A percentile compares a stretch with the other conserved stretches of the same genome.
These are phyloP conservation scores for Fusarium falciforme DNA, from an alignment of 2,329 filamentous ascomycete genomes.

Conservation along the genomic window DNA sequence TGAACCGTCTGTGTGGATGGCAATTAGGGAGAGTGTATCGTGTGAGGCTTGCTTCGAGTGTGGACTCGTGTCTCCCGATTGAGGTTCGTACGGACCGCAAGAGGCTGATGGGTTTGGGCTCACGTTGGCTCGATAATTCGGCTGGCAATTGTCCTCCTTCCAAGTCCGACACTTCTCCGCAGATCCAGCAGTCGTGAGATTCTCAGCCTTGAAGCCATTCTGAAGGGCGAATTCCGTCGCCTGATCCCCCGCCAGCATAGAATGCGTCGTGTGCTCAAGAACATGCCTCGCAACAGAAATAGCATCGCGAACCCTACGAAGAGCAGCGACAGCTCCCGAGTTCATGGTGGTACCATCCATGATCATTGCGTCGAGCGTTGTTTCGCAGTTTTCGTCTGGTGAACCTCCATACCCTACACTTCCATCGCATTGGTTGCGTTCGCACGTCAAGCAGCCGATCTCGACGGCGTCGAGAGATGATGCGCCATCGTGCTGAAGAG, in stretches of 20 bases:
- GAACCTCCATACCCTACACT: slow-evolving; percentile 67
- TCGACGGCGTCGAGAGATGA: slow-evolving; percentile 64
- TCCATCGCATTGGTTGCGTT: slow-evolving; percentile 64
- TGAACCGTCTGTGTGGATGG: slow-evolving; percentile 54
- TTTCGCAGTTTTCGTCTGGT: slow-evolving; percentile 67
- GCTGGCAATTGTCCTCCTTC: slow-evolving; percentile 57
- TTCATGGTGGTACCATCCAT: slow-evolving; percentile 68
- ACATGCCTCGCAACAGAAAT: slow-evolving; percentile 63
- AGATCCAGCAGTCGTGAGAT: slow-evolving; percentile 57
- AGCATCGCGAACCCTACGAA: slow-evolving; percentile 61
- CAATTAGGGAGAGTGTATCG: slow-evolving; percentile 66
- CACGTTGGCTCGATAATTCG: slow-evolving; percentile 63
- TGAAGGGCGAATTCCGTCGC: slow-evolving; percentile 64
- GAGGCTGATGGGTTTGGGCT: slow-evolving; percentile 54
- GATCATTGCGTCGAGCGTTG: slow-evolving; percentile 69
- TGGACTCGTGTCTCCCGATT: slow-evolving; percentile 1
- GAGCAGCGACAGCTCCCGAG: slow-evolving; percentile 62
- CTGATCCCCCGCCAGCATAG: slow-evolving; percentile 63
- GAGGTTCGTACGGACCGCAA: slow-evolving; percentile 61
- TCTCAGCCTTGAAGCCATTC: slow-evolving; percentile 61
- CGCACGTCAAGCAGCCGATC: slow-evolving; percentile 63
- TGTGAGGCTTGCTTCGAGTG: slow-evolving; percentile 50
- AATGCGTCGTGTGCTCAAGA: slow-evolving; percentile 63
- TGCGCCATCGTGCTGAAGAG: slow-evolving; percentile 45
- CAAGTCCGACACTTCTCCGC: slow-evolving; percentile 55